Base-by-base conservation (phyloP, 345 rosid species). In the Eucalyptus paniculata region DNA sequence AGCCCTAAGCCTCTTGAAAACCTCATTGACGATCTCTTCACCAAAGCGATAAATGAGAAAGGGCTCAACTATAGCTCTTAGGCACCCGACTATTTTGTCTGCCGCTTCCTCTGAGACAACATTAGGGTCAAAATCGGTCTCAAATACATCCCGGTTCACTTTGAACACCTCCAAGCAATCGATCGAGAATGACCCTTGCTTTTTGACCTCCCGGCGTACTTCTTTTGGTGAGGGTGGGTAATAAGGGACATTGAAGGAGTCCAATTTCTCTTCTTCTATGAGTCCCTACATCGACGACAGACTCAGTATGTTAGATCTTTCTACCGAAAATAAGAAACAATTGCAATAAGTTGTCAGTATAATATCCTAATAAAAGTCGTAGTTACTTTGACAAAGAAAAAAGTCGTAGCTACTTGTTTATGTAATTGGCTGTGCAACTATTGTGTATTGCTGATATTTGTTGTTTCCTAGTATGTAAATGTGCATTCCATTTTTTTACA, bases 51-150 rank as follows among this genome's bases (percentile, higher is more conserved):
- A 90, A 17, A 91, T 56, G 15, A 94, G 94, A 91, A 94, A 88
- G 5, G 93, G 94, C 87, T 94, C 95, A 11, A 92, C 91, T 90
- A 92, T 95, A 12, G 97, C 95, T 88, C 96, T 92, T 82, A 93
- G 91, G 90, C 91, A 89, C 60, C 65, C 67, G 1, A 93, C 95
- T 21, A 94, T 91, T 19, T 86, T 91, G 58, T 92, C 91, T 53
- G 91, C 93, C 6, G 87, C 89, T 30, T 93, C 89, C 24, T 89
- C 86, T 23, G 50, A 86, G 42, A 32, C 23, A 23, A 50, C 60
- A 58, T 49, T 17, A 87, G 60, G 42, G 23, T 40, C 69, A 0
- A 40, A 14, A 45, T 88, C 77, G 34, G 56, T 37, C 37, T 54
- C 49, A 77, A 88, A 56, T 42, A 88, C 93, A 54, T 91, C 62